Evolutionary conservation across 495 filamentous ascomycete genomes (phyloP).

Genomic region (Lepraria neglecta): DNA sequence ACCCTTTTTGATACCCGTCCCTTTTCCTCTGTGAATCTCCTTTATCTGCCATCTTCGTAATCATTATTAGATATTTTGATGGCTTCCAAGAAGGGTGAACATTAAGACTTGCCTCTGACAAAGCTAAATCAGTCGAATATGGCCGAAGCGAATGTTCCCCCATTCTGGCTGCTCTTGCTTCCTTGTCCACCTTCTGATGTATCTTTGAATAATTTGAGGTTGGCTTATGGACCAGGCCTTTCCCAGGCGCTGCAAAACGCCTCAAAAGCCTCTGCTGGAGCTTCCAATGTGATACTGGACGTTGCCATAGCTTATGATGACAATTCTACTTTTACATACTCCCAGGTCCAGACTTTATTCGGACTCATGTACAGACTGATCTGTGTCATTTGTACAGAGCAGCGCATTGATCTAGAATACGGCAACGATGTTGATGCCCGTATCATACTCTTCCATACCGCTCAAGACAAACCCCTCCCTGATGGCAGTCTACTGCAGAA

Average conservation of each 20-base stretch:
- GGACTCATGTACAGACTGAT: constrained; percentile 74
- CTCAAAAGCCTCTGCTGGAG: constrained; percentile 29
- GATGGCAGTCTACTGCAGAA: constrained; percentile 41
- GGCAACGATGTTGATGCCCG: constrained; percentile 71
- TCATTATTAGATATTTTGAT: too few relatives aligned
- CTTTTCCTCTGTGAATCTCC: not conserved
- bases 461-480: constrained; percentile 35
- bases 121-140: not conserved
- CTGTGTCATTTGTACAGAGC: constrained; percentile 56
- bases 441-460: constrained; percentile 63
- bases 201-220: constrained; percentile 36
- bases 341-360: constrained; percentile 60
- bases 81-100: too few relatives aligned
- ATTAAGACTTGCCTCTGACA: too few relatives aligned
- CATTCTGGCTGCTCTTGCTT: constrained; percentile 40
- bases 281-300: constrained; percentile 36
- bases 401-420: constrained; percentile 56
- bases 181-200: constrained; percentile 40
- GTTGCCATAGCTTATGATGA: constrained; percentile 36
- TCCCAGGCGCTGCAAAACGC: constrained; percentile 34
- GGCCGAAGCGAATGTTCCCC: not conserved
- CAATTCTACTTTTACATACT: constrained; percentile 21
- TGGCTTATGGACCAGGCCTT: constrained; percentile 39
- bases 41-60: too few relatives aligned
- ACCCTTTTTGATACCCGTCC: too few relatives aligned